These are phyloP conservation scores for Arctium lappa DNA, from an alignment of 129 eudicot species.

Conservation along the genomic window DNA sequence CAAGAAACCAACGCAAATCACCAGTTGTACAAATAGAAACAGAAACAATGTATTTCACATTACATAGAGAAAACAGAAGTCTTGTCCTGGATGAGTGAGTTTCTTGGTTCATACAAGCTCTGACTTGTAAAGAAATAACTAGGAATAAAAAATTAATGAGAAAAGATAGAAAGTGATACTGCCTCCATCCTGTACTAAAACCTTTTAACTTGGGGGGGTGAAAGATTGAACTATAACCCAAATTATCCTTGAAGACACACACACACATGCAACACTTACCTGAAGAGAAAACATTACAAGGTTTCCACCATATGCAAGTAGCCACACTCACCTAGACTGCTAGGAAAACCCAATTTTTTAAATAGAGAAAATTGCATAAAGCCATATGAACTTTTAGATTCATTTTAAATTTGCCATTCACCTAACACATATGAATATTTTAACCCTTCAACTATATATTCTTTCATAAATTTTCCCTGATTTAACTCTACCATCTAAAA, in stretches of 20 bases:
- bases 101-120: background rate
- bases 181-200: no score
- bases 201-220: no score
- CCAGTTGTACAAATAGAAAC: background rate
- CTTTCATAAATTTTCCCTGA: background rate
- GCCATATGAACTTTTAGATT: background rate
- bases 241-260: background rate
- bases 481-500: background rate
- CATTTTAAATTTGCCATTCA: background rate
- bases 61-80: background rate
- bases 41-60: background rate
- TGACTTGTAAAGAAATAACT: background rate
- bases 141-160: no score
- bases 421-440: background rate
- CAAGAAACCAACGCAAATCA: slow-evolving; percentile 6
- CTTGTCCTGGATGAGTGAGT: background rate
- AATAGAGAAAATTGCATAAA: background rate
- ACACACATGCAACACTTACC: background rate
- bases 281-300: no score
- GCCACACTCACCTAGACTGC: background rate
- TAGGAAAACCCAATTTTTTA: background rate
- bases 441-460: background rate
- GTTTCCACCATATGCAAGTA: background rate
- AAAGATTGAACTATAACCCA: no score
- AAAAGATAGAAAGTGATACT: no score